Conservation (phyloP, 2,329 filamentous ascomycete species). For the Calcarisporium arbuscula region DNA sequence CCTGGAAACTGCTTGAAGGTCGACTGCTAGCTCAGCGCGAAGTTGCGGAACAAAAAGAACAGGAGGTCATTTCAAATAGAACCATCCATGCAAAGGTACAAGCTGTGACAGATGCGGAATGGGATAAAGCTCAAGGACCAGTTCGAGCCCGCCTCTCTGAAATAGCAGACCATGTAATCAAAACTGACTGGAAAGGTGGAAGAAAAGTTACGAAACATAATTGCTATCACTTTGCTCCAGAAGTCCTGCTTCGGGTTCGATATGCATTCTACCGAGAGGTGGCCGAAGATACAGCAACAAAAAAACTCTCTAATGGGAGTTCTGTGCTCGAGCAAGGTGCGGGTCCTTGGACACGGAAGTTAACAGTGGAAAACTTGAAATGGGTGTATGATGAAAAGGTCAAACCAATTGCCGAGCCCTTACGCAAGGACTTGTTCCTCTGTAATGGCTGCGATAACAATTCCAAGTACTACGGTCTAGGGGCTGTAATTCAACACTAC, state of each 20-base stretch:
- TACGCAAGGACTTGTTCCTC: constrained; percentile 67
- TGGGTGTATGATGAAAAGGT: constrained; percentile 77
- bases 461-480: constrained; percentile 66
- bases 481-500: constrained; percentile 76
- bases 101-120: constrained; percentile 59
- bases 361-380: constrained; percentile 80
- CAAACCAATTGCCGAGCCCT: constrained; percentile 59
- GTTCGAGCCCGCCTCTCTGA: constrained; percentile 57
- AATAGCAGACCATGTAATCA: constrained; percentile 66
- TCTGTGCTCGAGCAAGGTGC: constrained; percentile 41
- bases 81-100: constrained; percentile 17
- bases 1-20: constrained; percentile 64
- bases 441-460: constrained; percentile 63
- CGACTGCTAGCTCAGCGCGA: constrained; percentile 60
- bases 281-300: constrained; percentile 43
- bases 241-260: constrained; percentile 62
- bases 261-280: constrained; percentile 59
- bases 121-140: constrained; percentile 64
- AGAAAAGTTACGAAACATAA: constrained; percentile 57
- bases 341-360: constrained; percentile 51
- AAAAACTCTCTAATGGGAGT: constrained; percentile 37
- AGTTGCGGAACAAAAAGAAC: constrained; percentile 55
- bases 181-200: constrained; percentile 58
- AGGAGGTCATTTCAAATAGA: constrained; percentile 26
- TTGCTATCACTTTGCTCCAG: constrained; percentile 62